Evolutionary conservation across 495 filamentous ascomycete genomes (phyloP), one percentile per base, ranked within the genome.

Genomic region (Xylaria venustula): DNA sequence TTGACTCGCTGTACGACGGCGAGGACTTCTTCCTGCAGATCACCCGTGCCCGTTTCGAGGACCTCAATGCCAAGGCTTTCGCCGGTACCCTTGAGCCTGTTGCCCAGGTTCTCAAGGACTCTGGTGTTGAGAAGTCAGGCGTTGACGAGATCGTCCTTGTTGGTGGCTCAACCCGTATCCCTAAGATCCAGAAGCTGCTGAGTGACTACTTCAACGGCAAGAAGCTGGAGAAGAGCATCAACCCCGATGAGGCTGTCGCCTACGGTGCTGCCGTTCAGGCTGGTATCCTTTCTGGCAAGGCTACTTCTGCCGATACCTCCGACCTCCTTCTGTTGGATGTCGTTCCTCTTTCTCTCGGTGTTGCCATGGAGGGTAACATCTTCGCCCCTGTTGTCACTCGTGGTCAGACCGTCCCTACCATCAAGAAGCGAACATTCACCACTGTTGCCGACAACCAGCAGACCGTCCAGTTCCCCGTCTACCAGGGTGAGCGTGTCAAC

Each of bases 351-450:
- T 98, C 94, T 57, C 89, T 99, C 20, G 94, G 95, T 90, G 95
- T 99, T 70, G 95, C 95, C 69, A 99, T 98, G 95, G 94, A 98
- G 82, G 94, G 94, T 69, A 98, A 98, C 83, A 98, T 99, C 79
- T 98, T 99, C 73, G 94, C 95, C 54, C 90, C 94, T 34, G 95
- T 99, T 64, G 94, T 98, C 62, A 77, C 86, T 48, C 93, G 95
- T 74, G 94, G 93, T 45, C 85, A 90, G 71, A 96, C 93, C 14
- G 92, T 97, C 51, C 94, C 94, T 17, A 90, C 88, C 34, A 85
- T 98, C 68, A 96, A 96, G 85, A 98, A 98, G 85, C 72, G 84
- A 60, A 98, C 94, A 32, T 98, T 97, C 83, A 98, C 93, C 73
- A 98, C 94, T 48, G 94, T 98, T 71, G 90, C 91, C 63, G 92